phyloP scores from a whole-genome alignment of 2,329 filamentous ascomycete genomes.

The Thelonectria rubi region DNA sequence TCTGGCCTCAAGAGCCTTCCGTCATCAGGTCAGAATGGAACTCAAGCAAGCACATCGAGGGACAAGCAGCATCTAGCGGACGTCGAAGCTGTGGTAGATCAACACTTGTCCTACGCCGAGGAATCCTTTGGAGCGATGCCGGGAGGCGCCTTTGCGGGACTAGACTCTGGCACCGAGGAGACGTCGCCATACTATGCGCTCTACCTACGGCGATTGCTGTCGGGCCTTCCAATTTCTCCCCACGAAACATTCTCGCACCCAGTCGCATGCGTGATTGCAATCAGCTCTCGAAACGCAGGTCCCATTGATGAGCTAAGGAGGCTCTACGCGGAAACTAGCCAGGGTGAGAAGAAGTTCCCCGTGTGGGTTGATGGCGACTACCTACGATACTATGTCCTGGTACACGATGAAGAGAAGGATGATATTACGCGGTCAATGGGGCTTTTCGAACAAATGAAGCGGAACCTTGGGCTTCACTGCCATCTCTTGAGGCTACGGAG shows the following conservation, averaged over 20 bases:
- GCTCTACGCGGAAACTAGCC: slow-evolving; percentile 85
- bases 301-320: slow-evolving; percentile 88
- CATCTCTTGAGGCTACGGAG: slow-evolving; percentile 88
- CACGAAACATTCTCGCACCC: slow-evolving; percentile 96
- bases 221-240: slow-evolving; percentile 77
- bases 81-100: slow-evolving; percentile 82
- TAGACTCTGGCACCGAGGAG: slow-evolving; percentile 56
- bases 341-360: slow-evolving; percentile 77
- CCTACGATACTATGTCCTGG: slow-evolving; percentile 92
- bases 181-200: slow-evolving; percentile 85
- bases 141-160: slow-evolving; percentile 51
- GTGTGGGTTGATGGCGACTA: slow-evolving; percentile 92
- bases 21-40: slow-evolving; percentile 49
- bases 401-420: slow-evolving; percentile 95
- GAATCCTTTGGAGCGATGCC: slow-evolving; percentile 55
- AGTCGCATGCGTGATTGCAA: slow-evolving; percentile 92
- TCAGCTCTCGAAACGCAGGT: slow-evolving; percentile 84
- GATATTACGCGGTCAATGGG: slow-evolving; percentile 90
- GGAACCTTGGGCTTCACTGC: slow-evolving; percentile 95
- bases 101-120: slow-evolving; percentile 81
- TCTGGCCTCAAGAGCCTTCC: slow-evolving; percentile 41
- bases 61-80: slow-evolving; percentile 60
- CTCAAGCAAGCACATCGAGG: slow-evolving; percentile 41
- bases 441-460: slow-evolving; percentile 98
- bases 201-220: slow-evolving; percentile 85